phyloP scores from a whole-genome alignment of 139 green algal species.

The Tetradesmus obliquus region DNA sequence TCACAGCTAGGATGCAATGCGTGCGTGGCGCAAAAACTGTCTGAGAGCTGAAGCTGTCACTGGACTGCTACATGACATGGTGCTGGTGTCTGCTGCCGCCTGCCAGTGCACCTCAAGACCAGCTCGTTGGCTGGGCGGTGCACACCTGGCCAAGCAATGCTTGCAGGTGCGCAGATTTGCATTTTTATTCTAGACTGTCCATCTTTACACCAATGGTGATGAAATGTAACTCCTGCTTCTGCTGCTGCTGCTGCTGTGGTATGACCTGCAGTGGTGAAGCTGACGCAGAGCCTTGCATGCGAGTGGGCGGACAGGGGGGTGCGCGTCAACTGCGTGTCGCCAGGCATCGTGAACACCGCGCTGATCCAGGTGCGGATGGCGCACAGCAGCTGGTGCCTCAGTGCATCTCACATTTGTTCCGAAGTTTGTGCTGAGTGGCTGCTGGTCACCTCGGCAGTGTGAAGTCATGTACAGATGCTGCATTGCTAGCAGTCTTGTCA shows the following conservation, averaged over 20 bases:
- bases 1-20: too few relatives aligned
- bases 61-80: too few relatives aligned
- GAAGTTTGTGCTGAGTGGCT: too few relatives aligned
- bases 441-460: too few relatives aligned
- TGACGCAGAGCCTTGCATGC: slow-evolving; percentile 55
- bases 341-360: slow-evolving; percentile 67
- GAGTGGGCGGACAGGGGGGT: slow-evolving; percentile 66
- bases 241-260: not conserved
- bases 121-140: too few relatives aligned
- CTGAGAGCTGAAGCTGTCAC: not conserved
- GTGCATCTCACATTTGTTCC: too few relatives aligned
- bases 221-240: not conserved
- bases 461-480: too few relatives aligned
- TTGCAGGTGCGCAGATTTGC: too few relatives aligned
- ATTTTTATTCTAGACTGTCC: too few relatives aligned
- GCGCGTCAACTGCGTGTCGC: slow-evolving; percentile 66
- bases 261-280: slow-evolving; percentile 52
- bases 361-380: slow-evolving; percentile 50
- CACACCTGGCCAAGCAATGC: too few relatives aligned
- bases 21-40: not conserved
- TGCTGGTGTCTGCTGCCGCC: not conserved
- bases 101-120: not conserved
- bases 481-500: too few relatives aligned
- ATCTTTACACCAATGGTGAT: too few relatives aligned
- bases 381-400: not conserved